phyloP scores from a whole-genome alignment of 2,329 filamentous ascomycete species.

The Cadophora luteo-olivacea region DNA sequence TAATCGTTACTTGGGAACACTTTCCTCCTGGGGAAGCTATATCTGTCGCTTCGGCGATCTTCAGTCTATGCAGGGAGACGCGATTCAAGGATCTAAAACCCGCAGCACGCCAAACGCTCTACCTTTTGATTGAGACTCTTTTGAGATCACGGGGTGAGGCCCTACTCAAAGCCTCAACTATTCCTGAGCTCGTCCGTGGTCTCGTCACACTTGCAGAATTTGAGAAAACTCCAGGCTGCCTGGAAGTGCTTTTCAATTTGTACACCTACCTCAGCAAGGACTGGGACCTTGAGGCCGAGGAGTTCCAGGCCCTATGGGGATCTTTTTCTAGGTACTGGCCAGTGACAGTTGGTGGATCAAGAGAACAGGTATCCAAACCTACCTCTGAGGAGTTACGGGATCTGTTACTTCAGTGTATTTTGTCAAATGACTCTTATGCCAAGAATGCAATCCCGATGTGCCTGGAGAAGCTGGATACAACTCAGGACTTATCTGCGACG shows the following conservation, averaged over 20 bases:
- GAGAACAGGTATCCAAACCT: conserved; percentile 28
- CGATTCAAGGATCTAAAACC: conserved; percentile 33
- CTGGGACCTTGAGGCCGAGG: conserved; percentile 30
- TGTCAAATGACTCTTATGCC: conserved; percentile 39
- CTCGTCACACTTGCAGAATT: conserved; percentile 36
- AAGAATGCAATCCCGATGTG: conserved; percentile 35
- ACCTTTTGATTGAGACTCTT: conserved; percentile 33
- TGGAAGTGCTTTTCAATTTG: conserved; percentile 38
- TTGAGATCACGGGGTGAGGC: conserved; percentile 26
- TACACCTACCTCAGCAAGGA: conserved; percentile 34
- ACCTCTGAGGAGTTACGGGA: conserved; percentile 34
- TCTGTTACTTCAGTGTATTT: conserved; percentile 39
- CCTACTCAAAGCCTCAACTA: conserved; percentile 32
- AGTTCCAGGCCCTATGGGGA: conserved; percentile 35
- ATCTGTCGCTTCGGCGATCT: conserved; percentile 32
- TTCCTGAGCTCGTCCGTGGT: conserved; percentile 33
- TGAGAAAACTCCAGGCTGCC: conserved; percentile 41
- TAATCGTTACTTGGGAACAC: conserved; percentile 27
- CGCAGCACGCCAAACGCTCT: conserved; percentile 34
- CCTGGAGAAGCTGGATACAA: conserved; percentile 38
- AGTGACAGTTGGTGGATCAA: conserved; percentile 35
- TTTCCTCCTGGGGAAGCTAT: conserved; percentile 33
- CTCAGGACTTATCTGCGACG: conserved; percentile 37
- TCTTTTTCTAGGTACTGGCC: conserved; percentile 43
- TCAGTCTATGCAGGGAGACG: conserved; percentile 25